Conservation (phyloP, 768 basidiomycete genomes). For the Suillus tomentosus region DNA sequence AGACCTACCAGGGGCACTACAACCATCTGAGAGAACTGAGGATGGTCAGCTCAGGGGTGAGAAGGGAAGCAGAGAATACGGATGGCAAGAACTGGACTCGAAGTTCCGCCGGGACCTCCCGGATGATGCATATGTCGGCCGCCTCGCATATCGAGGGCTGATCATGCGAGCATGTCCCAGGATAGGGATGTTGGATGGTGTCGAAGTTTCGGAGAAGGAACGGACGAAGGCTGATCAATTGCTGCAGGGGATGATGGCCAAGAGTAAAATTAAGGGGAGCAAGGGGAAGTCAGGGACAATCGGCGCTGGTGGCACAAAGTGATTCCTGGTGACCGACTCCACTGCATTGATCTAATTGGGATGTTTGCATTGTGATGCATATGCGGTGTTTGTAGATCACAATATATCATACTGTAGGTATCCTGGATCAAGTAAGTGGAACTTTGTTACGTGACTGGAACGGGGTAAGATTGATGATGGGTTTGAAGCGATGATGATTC, state of each 20-base stretch:
- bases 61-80: conserved; percentile 29
- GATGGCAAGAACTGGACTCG: conserved; percentile 78
- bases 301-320: conserved; percentile 7
- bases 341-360: conserved; percentile 15
- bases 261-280: conserved; percentile 37
- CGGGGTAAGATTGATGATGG: background rate
- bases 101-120: conserved; percentile 91
- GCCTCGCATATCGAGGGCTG: conserved; percentile 87
- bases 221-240: conserved; percentile 77
- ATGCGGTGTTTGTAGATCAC: conserved; percentile 7
- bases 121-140: conserved; percentile 82
- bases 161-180: conserved; percentile 74
- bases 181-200: conserved; percentile 81
- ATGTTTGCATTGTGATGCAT: background rate
- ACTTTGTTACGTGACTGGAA: conserved; percentile 13
- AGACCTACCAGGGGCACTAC: conserved; percentile 65
- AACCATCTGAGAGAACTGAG: conserved; percentile 51
- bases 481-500: conserved; percentile 7
- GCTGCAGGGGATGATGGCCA: conserved; percentile 55
- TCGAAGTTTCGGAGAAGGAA: conserved; percentile 82
- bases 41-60: conserved; percentile 32
- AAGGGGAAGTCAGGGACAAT: conserved; percentile 20
- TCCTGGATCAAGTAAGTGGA: conserved; percentile 2
- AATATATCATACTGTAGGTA: conserved; percentile 6
- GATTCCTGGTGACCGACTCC: background rate